Base-by-base conservation (phyloP, 257 asterid genomes). In the Solanum gracilifrons region DNA sequence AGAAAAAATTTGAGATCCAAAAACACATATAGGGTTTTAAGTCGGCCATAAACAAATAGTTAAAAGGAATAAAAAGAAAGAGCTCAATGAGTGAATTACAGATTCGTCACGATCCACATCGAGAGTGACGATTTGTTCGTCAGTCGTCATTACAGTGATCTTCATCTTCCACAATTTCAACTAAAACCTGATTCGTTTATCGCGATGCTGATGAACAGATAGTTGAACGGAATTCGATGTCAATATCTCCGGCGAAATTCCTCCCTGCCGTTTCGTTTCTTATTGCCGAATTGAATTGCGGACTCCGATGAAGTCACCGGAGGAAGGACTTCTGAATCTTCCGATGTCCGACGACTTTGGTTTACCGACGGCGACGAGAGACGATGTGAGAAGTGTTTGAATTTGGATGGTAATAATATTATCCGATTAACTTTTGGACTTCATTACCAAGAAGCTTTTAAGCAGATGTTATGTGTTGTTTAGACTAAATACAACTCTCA, bases 91-190 rank as follows among this genome's bases (percentile, higher is more conserved):
- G 87, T 4, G 87, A 46, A 62, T 92, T 95, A 95, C 99, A 80
- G 98, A 90, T 94, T 97, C 99, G 55, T 95, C 97, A 21, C 95
- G 97, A 89, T 97, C 99, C 76, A 97, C 93, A 86, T 97, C 99
- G 21, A 97, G 89, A 69, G 98, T 90, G 87, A 97, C 91, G 89
- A 97, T 92, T 91, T 95, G 96, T 87, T 95, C 99, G 89, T 97
- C 99, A 91, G 96, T 90, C 18, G 99, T 97, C 99, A 95, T 95
- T 84, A 97, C 97, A 66, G 98, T 95, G 93, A 97, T 93, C 96
- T 95, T 95, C 99, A 97, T 97, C 92, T 92, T 92, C 89, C 64
- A 25, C 64, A 16, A 27, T 41, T 41, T 2, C 58, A 76, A 13
- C 15, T 37, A n/a, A 4, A 25, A 76, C 13, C 3, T 68, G 75